Evolutionary conservation across 495 filamentous ascomycete species (phyloP).

Genomic region (Aspergillus incahuasiensis): DNA sequence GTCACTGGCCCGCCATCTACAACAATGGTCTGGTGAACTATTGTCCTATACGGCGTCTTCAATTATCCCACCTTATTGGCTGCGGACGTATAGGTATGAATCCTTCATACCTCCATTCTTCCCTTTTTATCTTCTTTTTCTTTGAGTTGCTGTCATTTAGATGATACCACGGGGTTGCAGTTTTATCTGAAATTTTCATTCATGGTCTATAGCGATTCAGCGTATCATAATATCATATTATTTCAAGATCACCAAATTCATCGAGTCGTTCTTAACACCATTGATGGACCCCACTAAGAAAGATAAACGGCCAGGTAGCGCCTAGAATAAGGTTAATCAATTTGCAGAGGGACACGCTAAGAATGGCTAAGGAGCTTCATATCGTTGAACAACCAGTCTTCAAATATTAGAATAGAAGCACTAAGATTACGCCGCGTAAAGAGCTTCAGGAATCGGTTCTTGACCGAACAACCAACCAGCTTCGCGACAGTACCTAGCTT

Average conservation of each 20-base stretch:
- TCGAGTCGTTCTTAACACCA: not conserved
- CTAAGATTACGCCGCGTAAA: slow-evolving; percentile 5
- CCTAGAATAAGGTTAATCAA: not conserved
- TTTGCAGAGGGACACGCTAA: not conserved
- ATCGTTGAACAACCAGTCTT: slow-evolving; percentile 8
- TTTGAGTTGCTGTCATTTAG: not conserved
- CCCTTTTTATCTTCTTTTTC: not conserved
- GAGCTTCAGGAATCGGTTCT: slow-evolving; percentile 3
- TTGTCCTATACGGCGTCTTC: too few relatives aligned
- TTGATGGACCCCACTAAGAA: not conserved
- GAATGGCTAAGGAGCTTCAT: not conserved
- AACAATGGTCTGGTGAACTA: too few relatives aligned
- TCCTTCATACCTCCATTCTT: slow-evolving; percentile 11
- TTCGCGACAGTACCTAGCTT: slow-evolving; percentile 80
- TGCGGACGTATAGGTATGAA: slow-evolving; percentile 10
- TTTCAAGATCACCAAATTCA: not conserved
- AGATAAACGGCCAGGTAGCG: not conserved
- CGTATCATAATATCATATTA: slow-evolving; percentile 3
- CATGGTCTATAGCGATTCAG: slow-evolving; percentile 4
- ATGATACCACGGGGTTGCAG: slow-evolving; percentile 40
- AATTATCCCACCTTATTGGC: not conserved
- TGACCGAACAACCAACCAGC: slow-evolving; percentile 78
- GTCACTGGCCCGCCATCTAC: too few relatives aligned
- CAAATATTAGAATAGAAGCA: not conserved
- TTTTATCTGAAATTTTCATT: slow-evolving; percentile 6